These are phyloP conservation scores for Syzygium jambos DNA, from an alignment of 345 rosid species.

Conservation along the genomic window DNA sequence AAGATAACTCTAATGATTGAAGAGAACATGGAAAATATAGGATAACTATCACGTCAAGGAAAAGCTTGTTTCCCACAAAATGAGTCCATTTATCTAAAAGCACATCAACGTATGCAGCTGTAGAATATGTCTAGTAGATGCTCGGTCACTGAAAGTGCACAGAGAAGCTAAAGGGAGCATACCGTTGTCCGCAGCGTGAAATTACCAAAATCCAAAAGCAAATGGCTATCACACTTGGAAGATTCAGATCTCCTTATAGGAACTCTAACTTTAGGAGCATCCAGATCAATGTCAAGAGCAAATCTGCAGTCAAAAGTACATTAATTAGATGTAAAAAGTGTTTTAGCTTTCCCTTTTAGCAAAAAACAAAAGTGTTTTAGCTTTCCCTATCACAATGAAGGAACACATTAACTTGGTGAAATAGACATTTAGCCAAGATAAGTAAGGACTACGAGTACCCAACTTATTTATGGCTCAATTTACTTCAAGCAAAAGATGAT, in stretches of 20 bases:
- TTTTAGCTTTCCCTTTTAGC: not conserved
- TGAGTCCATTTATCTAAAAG: not conserved
- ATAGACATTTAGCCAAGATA: not conserved
- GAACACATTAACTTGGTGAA: not conserved
- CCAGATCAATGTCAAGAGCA: conserved; percentile 96
- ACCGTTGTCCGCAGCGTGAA: conserved; percentile 85
- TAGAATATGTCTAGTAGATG: not conserved
- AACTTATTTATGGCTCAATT: not conserved
- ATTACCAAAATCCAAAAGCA: conserved; percentile 95
- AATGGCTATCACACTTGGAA: conserved; percentile 62
- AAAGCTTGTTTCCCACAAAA: not conserved
- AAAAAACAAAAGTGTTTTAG: not conserved
- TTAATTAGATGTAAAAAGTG: not conserved
- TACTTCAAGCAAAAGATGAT: not conserved
- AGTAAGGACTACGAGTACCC: not conserved
- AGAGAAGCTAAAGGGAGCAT: not conserved
- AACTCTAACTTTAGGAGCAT: conserved; percentile 94
- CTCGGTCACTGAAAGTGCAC: not conserved
- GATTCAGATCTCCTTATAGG: conserved; percentile 67
- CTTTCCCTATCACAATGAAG: not conserved
- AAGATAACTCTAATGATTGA: not conserved
- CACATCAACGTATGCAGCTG: not conserved
- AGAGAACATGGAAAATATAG: not conserved
- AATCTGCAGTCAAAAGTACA: conserved; percentile 36
- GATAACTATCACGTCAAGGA: not conserved